Conservation (phyloP, 768 basidiomycete species). For the Leccinum sublutescens region DNA sequence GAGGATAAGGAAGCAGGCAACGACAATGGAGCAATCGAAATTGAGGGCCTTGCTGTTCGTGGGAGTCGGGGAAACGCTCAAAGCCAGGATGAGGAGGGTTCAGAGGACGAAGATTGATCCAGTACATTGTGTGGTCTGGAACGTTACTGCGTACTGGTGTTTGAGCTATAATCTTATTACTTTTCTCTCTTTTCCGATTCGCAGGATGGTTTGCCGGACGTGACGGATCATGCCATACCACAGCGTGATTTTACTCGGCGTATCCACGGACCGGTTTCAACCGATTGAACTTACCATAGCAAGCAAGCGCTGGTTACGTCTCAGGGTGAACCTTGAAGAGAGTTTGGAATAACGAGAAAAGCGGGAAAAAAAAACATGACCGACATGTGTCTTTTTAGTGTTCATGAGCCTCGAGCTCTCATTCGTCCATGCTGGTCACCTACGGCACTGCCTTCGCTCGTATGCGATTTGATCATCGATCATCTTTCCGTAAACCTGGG, state of each 20-base stretch:
- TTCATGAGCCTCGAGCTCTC: background rate
- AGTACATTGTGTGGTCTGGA: constrained; percentile 27
- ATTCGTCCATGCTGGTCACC: background rate
- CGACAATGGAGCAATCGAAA: constrained; percentile 46
- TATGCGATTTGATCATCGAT: constrained; percentile 9
- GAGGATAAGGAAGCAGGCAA: constrained; percentile 46
- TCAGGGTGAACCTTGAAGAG: constrained; percentile 5
- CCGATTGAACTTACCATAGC: constrained; percentile 1
- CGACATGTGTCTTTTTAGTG: background rate
- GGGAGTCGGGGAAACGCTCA: constrained; percentile 24
- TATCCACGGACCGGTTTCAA: constrained; percentile 8
- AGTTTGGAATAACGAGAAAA: background rate
- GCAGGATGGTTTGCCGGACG: background rate
- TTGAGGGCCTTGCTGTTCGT: constrained; percentile 53
- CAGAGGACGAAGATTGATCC: constrained; percentile 31
- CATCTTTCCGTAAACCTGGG: constrained; percentile 13
- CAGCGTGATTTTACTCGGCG: background rate
- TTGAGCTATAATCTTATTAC: constrained; percentile 24
- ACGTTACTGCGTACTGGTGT: constrained; percentile 33
- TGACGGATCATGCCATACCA: background rate
- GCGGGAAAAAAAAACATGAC: constrained; percentile 8
- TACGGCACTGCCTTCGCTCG: constrained; percentile 21
- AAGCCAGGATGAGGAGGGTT: constrained; percentile 28
- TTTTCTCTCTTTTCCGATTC: constrained; percentile 11
- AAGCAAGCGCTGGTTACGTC: constrained; percentile 8